Conservation (phyloP, 176 grass and related monocot species). For the Dendrocalamus sinicus region DNA sequence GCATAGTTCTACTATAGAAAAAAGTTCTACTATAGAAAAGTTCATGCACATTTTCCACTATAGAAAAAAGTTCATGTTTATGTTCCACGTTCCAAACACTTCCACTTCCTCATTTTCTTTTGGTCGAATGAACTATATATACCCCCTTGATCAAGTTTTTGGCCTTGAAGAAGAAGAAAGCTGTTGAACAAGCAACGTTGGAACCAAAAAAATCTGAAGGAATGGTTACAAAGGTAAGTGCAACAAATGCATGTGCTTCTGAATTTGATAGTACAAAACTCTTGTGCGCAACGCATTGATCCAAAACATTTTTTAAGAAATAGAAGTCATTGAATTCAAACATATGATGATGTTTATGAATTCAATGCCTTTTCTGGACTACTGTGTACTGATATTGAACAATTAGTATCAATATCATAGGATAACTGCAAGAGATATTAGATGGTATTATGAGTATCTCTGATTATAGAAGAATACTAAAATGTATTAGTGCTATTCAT, state of each 20-base stretch:
- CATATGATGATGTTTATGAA: neutral
- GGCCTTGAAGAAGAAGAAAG: neutral
- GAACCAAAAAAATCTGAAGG: neutral
- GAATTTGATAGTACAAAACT: neutral
- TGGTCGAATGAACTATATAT: neutral
- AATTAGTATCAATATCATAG: neutral
- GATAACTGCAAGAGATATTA: neutral
- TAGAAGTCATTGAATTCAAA: neutral
- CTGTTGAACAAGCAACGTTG: neutral
- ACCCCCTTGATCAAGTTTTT: neutral
- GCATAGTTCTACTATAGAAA: neutral
- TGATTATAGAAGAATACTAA: neutral
- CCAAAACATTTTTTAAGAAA: neutral
- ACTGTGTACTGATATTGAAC: neutral
- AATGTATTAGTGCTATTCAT: neutral
- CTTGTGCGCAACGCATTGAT: neutral
- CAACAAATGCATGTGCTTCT: neutral
- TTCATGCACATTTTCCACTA: neutral
- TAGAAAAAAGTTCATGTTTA: neutral
- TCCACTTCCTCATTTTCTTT: neutral
- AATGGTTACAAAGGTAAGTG: slow-evolving; percentile 14
- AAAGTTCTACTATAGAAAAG: neutral
- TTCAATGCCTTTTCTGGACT: neutral
- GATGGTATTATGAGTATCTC: neutral
- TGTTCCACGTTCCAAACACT: no score